Evolutionary conservation across 306 rosid genomes (phyloP).

Genomic region (cucumber (Cucumis sativus)): DNA sequence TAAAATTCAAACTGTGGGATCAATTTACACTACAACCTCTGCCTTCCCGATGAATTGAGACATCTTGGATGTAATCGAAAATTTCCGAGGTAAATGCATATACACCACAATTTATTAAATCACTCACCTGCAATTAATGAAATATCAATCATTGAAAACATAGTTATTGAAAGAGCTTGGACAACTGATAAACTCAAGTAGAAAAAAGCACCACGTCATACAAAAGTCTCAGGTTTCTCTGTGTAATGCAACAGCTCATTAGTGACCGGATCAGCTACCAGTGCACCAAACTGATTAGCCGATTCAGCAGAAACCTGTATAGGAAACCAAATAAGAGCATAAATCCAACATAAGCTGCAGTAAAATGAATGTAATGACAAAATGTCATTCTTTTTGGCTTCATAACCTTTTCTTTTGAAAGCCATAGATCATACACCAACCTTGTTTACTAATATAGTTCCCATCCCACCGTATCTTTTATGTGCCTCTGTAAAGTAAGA

Average conservation of each 20-base stretch:
- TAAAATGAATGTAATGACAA: neutral
- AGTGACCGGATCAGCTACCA: slow-evolving; percentile 87
- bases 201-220: slow-evolving; percentile 5
- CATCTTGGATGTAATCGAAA: slow-evolving; percentile 51
- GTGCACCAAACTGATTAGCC: slow-evolving; percentile 82
- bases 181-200: neutral
- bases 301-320: slow-evolving; percentile 84
- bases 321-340: slow-evolving; percentile 8
- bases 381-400: neutral
- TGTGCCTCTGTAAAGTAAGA: slow-evolving; percentile 25
- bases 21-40: slow-evolving; percentile 32
- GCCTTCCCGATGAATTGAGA: slow-evolving; percentile 54
- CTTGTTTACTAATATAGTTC: slow-evolving; percentile 40
- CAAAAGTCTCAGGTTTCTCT: slow-evolving; percentile 85
- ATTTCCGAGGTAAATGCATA: slow-evolving; percentile 66
- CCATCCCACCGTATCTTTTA: slow-evolving; percentile 32
- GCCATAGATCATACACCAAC: slow-evolving; percentile 10
- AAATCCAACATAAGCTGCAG: neutral
- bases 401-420: neutral
- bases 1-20: neutral
- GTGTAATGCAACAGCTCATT: slow-evolving; percentile 90
- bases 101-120: slow-evolving; percentile 83
- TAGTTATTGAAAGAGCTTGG: neutral
- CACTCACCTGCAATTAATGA: slow-evolving; percentile 49
- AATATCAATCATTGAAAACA: slow-evolving; percentile 9